These are phyloP conservation scores for Mortierella claussenii DNA, from an alignment of 192 early-diverging fungal genomes.

Conservation along the genomic window DNA sequence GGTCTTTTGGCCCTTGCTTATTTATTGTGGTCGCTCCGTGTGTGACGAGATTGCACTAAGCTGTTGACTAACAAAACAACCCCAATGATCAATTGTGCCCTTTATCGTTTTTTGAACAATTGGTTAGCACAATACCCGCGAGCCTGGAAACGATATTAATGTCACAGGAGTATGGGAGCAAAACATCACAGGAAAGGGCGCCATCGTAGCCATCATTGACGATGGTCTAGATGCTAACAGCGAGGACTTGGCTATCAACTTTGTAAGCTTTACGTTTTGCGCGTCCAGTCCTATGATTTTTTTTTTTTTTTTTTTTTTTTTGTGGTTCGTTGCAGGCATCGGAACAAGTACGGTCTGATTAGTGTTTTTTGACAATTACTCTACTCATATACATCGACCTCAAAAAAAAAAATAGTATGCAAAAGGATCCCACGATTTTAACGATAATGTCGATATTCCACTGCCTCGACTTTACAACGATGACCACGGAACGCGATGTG, in stretches of 20 bases:
- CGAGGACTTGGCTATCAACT: constrained; percentile 87
- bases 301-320: no score
- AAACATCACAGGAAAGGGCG: constrained; percentile 87
- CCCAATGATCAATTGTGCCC: no score
- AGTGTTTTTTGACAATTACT: neutral
- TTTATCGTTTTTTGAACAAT: neutral
- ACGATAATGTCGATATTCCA: constrained; percentile 80
- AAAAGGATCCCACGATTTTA: constrained; percentile 95
- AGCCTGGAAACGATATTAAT: constrained; percentile 88
- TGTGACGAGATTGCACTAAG: no score
- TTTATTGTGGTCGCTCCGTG: no score
- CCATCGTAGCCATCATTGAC: constrained; percentile 93
- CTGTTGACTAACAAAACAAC: no score
- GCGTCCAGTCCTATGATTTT: no score
- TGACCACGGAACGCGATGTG: constrained; percentile 96
- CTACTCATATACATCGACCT: no score
- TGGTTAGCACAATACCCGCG: constrained; percentile 57
- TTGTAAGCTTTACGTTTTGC: no score
- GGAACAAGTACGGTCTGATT: neutral
- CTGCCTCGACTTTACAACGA: constrained; percentile 82
- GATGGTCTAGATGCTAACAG: constrained; percentile 92
- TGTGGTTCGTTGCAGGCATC: no score
- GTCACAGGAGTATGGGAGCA: constrained; percentile 89
- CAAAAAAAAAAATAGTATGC: constrained; percentile 63
- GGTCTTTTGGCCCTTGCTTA: no score